Conservation (phyloP, 768 basidiomycete species). For the Kwoniella heveanensis region DNA sequence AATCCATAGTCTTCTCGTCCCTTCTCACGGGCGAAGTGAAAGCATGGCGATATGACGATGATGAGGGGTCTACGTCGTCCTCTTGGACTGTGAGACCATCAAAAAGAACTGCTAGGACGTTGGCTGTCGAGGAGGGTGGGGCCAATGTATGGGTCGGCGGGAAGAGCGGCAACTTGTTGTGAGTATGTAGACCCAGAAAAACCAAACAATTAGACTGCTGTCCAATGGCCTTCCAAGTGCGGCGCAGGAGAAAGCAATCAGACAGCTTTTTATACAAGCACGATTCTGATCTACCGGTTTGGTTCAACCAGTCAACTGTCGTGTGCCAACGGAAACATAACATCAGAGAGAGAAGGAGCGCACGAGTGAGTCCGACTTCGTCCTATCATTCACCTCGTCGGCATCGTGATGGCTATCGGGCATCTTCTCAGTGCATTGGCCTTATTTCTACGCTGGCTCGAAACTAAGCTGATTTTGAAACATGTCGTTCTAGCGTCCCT, state of each 20-base stretch:
- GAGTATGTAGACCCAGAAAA: slow-evolving; percentile 59
- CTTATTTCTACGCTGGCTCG: no score
- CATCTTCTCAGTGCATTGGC: no score
- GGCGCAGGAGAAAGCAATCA: no score
- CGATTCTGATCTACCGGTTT: no score
- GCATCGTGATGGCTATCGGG: no score
- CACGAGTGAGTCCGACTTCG: slow-evolving; percentile 42
- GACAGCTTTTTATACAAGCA: no score
- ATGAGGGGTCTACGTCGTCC: slow-evolving; percentile 49
- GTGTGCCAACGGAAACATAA: slow-evolving; percentile 35
- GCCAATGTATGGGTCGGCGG: slow-evolving; percentile 73
- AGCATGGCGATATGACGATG: slow-evolving; percentile 76
- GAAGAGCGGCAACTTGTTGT: slow-evolving; percentile 79
- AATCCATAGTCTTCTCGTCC: slow-evolving; percentile 67
- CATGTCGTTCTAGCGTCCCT: slow-evolving; percentile 63
- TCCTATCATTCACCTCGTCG: no score
- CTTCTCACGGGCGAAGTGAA: slow-evolving; percentile 82
- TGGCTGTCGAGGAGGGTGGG: slow-evolving; percentile 71
- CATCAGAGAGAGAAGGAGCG: slow-evolving; percentile 41
- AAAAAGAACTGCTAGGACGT: slow-evolving; percentile 78
- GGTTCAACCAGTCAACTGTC: slow-evolving; percentile 29
- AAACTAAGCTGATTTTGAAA: no score
- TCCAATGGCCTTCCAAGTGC: no score
- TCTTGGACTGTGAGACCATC: slow-evolving; percentile 71
- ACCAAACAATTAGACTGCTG: no score